Conservation (phyloP, 2,329 filamentous ascomycete species). For the Colletotrichum sp. region DNA sequence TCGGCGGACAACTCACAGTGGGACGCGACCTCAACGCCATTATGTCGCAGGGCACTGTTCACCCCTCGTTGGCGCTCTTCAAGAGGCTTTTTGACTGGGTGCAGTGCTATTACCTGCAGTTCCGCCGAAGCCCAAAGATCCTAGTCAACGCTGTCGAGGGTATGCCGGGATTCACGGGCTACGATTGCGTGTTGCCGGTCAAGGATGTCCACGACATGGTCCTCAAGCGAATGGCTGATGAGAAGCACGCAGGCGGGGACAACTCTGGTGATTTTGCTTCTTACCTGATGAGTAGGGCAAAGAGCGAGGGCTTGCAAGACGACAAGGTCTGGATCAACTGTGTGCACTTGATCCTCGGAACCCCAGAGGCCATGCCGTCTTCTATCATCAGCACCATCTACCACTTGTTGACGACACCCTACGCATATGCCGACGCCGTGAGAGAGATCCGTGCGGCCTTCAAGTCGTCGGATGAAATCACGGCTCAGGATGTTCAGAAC, state of each 20-base stretch:
- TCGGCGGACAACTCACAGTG: background rate
- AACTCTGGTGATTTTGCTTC: background rate
- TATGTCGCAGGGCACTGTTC: background rate
- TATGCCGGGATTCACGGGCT: background rate
- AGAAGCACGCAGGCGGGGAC: background rate
- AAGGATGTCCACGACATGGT: background rate
- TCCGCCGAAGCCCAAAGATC: background rate
- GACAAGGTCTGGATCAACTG: slow-evolving; percentile 16
- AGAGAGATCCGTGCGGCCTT: slow-evolving; percentile 44
- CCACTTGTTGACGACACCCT: slow-evolving; percentile 36
- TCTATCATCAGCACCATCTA: slow-evolving; percentile 43
- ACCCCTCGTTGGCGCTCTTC: background rate
- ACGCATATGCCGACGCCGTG: slow-evolving; percentile 30
- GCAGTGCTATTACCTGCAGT: background rate
- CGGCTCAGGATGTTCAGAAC: slow-evolving; percentile 26
- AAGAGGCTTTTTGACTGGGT: background rate
- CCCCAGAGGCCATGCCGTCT: slow-evolving; percentile 50
- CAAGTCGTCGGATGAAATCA: slow-evolving; percentile 38
- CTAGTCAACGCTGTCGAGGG: background rate
- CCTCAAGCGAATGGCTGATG: background rate
- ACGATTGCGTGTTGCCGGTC: background rate
- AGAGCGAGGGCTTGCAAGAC: background rate
- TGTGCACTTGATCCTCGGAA: slow-evolving; percentile 33
- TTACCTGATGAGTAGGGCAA: background rate
- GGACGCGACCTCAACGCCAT: background rate